These are phyloP conservation scores for Suillus spraguei DNA, from an alignment of 768 basidiomycete species.

Conservation along the genomic window DNA sequence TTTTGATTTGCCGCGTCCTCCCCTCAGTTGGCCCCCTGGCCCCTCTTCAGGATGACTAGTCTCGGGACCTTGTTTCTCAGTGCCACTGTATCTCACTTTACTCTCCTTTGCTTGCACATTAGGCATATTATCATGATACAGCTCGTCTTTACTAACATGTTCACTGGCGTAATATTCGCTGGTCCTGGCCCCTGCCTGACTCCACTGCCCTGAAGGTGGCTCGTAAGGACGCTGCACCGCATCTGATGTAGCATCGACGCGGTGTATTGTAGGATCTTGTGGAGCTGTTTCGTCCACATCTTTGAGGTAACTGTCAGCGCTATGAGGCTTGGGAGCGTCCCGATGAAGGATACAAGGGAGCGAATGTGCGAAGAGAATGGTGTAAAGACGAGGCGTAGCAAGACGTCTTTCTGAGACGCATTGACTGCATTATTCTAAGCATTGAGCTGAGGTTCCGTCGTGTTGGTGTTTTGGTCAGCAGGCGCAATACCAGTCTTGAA, in stretches of 20 bases:
- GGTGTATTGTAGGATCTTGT: constrained; percentile 41
- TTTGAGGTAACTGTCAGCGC: constrained; percentile 47
- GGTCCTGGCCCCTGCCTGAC: constrained; percentile 40
- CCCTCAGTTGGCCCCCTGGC: constrained; percentile 39
- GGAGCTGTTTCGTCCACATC: constrained; percentile 50
- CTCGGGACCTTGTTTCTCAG: constrained; percentile 28
- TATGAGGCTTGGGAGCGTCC: constrained; percentile 25
- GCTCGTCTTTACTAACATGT: constrained; percentile 27
- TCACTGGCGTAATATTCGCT: constrained; percentile 24
- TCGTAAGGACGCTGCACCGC: constrained; percentile 51
- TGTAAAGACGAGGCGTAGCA: neutral
- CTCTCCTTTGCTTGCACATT: neutral
- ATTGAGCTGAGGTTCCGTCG: neutral
- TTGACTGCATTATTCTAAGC: neutral
- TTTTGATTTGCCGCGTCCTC: constrained; percentile 37
- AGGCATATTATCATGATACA: constrained; percentile 22
- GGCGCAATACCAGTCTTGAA: neutral
- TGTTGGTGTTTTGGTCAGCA: neutral
- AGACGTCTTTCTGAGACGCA: neutral
- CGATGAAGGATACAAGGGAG: neutral
- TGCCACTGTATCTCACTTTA: constrained; percentile 29
- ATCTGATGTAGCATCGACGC: constrained; percentile 48
- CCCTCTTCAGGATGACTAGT: constrained; percentile 37
- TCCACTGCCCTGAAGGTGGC: constrained; percentile 49
- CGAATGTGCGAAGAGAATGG: neutral